Conservation (phyloP, 768 basidiomycete genomes). For the Glaciozyma martinii region DNA sequence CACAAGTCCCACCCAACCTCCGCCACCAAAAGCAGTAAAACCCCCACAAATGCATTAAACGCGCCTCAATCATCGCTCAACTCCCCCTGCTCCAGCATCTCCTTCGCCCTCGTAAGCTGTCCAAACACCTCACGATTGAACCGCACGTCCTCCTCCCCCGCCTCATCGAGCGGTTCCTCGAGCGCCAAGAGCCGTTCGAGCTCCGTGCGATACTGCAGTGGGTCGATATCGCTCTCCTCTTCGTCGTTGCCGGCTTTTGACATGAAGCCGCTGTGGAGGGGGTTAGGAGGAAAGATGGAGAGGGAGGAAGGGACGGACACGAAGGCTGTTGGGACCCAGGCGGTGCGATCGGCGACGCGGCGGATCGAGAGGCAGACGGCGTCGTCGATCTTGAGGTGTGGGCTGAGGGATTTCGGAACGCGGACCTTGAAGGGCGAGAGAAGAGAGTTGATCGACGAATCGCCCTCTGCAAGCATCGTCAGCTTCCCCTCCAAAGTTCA, state of each 20-base stretch:
- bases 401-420: background rate
- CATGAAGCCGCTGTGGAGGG: background rate
- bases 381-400: background rate
- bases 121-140: background rate
- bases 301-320: background rate
- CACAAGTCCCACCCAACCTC: too few relatives aligned
- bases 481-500: too few relatives aligned
- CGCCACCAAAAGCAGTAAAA: too few relatives aligned
- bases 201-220: background rate
- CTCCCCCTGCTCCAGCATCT: background rate
- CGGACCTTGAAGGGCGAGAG: constrained; percentile 1
- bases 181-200: background rate
- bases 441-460: background rate
- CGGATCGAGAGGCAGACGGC: background rate
- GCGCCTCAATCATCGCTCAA: too few relatives aligned
- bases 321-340: background rate
- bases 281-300: too few relatives aligned
- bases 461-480: background rate
- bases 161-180: background rate
- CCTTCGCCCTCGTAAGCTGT: background rate
- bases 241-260: background rate
- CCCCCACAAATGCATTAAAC: too few relatives aligned
- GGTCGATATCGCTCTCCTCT: background rate
- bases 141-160: background rate
- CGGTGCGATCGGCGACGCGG: background rate